Base-by-base conservation (phyloP, 2,329 filamentous ascomycete genomes). In the Coniosporium tulheliwenetii region DNA sequence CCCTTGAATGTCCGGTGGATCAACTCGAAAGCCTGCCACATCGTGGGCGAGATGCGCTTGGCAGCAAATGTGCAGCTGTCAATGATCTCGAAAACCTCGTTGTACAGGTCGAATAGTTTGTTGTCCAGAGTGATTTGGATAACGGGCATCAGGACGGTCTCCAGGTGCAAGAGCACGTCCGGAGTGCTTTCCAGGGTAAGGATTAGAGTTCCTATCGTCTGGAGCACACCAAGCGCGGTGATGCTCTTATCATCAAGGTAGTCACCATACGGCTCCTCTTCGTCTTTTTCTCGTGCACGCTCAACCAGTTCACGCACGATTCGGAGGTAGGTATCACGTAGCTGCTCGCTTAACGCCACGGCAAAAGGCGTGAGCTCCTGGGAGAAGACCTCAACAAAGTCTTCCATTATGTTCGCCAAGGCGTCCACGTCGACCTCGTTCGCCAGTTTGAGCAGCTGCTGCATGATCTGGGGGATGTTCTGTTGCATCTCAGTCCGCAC, bases 321-420 rank as follows among this genome's bases (percentile, higher is more conserved):
- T 42, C 91, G 77, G 49, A 98, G 72, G 54, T 98, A 98, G 0
- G 91, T 98, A 54, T 98, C 91, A 36, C 89, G 80, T 38, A 98
- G 70, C 62, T 98, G 91, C 63, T 96, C 87, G 55, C 86, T 94
- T 3, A 98, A 70, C 4, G 91, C 91, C 30, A 98, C 89, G 9
- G 91, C 91, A 53, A 98, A 98, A 2, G 91, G 91, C 5, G 91
- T 96, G 37, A 98, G 73, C 59, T 98, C 91, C 2, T 85, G 75
- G n/a, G 91, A 89, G 56, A 98, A 98, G 2, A 96, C 87, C 61
- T 98, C 91, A 37, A 98, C 91, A 56, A 98, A 98, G 56, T 98
- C 91, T 62, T 98, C 91, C 91, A 98, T 98, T 33, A 98, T 91
- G 54, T 96, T 96, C 15, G 91, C 89, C 34, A 98, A 70, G 5